These are phyloP conservation scores for Epithemia pelagica DNA, from an alignment of 108 stramenopile genomes.

Conservation along the genomic window DNA sequence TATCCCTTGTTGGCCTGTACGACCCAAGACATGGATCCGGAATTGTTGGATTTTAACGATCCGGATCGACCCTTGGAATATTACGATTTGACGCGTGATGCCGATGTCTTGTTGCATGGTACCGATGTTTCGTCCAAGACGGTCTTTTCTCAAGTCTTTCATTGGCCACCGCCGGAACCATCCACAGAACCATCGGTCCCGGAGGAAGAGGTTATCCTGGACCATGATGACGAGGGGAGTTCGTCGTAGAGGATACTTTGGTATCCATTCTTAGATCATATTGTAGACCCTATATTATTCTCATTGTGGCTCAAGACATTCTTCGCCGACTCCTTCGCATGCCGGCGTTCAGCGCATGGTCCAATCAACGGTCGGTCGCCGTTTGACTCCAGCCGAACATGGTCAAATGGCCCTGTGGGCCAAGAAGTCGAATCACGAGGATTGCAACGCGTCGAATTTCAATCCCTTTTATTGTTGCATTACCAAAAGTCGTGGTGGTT, in stretches of 20 bases:
- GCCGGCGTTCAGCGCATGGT: background rate
- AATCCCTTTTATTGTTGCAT: background rate
- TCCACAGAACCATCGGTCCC: no score
- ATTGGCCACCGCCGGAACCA: slow-evolving; percentile 23
- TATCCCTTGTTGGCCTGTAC: slow-evolving; percentile 73
- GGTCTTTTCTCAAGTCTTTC: slow-evolving; percentile 30
- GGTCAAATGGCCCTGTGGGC: background rate
- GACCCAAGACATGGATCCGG: slow-evolving; percentile 47
- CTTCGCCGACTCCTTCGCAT: no score
- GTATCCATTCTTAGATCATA: no score
- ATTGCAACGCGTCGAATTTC: background rate
- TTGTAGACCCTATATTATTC: no score
- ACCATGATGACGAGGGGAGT: no score
- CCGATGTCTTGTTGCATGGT: slow-evolving; percentile 30
- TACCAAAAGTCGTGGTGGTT: background rate
- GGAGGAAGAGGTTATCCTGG: no score
- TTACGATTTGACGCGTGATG: slow-evolving; percentile 76
- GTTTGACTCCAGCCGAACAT: background rate
- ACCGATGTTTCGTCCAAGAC: slow-evolving; percentile 15
- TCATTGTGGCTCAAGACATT: no score
- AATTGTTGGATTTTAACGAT: slow-evolving; percentile 72
- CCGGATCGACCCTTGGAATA: slow-evolving; percentile 46
- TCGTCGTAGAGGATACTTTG: no score
- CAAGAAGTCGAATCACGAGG: background rate
- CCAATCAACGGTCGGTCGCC: background rate